These are phyloP conservation scores for Monilinia vaccinii-corymbosi DNA, from an alignment of 2,329 filamentous ascomycete genomes.

Conservation along the genomic window DNA sequence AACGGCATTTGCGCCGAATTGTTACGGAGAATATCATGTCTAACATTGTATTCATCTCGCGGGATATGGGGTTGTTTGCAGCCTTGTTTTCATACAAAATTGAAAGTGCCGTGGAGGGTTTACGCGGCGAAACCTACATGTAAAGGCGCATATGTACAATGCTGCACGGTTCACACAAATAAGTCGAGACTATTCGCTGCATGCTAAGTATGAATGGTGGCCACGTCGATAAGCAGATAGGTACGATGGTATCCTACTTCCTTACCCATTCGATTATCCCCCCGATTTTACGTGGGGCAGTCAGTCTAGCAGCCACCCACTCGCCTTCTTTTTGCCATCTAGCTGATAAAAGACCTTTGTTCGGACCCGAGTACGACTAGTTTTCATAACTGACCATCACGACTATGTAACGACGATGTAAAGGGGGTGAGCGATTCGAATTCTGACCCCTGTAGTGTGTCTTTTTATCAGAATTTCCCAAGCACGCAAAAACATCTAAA, in stretches of 20 bases:
- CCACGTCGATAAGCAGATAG: conserved; percentile 7
- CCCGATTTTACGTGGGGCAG: not conserved
- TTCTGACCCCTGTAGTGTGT: too few species aligned
- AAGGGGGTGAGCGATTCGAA: too few species aligned
- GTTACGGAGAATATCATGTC: not conserved
- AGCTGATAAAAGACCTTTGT: not conserved
- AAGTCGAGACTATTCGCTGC: not conserved
- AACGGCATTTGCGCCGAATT: not conserved
- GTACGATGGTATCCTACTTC: not conserved
- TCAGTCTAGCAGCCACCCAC: not conserved
- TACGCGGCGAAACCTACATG: not conserved
- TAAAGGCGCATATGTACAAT: not conserved
- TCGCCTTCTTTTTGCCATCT: not conserved
- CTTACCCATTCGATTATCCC: not conserved
- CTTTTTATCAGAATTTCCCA: too few species aligned
- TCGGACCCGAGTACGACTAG: conserved; percentile 1
- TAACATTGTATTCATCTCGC: not conserved
- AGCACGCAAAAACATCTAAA: too few species aligned
- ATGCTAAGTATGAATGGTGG: not conserved
- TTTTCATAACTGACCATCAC: not conserved
- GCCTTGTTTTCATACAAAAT: not conserved
- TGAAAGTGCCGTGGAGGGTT: conserved; percentile 1
- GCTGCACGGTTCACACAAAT: not conserved
- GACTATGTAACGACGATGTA: too few species aligned
- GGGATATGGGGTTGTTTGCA: not conserved